phyloP scores from a whole-genome alignment of 352 stramenopile genomes.

The Phytophthora pseudosyringae region DNA sequence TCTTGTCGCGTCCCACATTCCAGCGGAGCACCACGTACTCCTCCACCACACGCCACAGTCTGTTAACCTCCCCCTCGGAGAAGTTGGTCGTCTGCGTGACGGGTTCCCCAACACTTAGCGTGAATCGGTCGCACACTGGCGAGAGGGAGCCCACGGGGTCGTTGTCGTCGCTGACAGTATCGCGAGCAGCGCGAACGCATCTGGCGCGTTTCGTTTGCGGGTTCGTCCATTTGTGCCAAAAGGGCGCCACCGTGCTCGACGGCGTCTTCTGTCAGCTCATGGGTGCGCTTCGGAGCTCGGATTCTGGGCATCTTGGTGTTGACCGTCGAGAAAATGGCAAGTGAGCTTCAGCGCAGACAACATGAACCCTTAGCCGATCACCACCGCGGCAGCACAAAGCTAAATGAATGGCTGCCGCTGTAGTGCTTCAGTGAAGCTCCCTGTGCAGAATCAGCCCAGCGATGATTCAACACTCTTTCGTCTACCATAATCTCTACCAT shows the following conservation, averaged over 20 bases:
- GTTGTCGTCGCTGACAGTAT: conserved; percentile 1
- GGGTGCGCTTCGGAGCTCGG: neutral
- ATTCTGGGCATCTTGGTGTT: conserved; percentile 1
- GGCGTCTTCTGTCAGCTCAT: conserved; percentile 11
- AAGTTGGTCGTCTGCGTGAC: conserved; percentile 12
- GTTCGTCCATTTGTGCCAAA: conserved; percentile 1
- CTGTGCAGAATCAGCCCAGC: no score
- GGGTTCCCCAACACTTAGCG: neutral
- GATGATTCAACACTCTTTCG: no score
- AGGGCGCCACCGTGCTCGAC: conserved; percentile 8
- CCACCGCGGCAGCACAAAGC: no score
- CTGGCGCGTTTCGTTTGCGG: conserved; percentile 6
- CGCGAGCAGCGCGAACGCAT: neutral
- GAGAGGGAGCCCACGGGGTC: conserved; percentile 1
- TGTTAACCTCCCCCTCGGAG: conserved; percentile 2
- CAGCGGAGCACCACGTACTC: conserved; percentile 9
- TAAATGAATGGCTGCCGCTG: no score
- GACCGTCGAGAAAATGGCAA: no score
- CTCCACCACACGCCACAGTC: conserved; percentile 6
- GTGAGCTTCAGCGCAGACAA: no score
- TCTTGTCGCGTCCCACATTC: conserved; percentile 17
- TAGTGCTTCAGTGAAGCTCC: no score
- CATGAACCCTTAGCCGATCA: no score
- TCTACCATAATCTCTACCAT: no score
- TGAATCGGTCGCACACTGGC: conserved; percentile 9